These are phyloP conservation scores for Colletotrichum gigasporum DNA, from an alignment of 2,329 filamentous ascomycete species.

Conservation along the genomic window DNA sequence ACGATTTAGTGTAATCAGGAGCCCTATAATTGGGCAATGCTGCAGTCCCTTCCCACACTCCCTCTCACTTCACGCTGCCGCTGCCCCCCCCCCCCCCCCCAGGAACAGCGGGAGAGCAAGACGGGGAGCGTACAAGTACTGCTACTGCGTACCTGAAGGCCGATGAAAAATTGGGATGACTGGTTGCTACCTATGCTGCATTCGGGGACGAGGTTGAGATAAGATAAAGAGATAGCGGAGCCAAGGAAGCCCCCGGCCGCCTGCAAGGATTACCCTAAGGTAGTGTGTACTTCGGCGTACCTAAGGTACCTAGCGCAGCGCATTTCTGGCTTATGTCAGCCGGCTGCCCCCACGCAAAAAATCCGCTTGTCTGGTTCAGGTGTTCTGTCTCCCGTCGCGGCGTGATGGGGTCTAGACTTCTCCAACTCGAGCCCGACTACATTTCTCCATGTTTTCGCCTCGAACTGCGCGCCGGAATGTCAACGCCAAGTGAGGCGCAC, in stretches of 20 bases:
- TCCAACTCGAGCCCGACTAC: not conserved
- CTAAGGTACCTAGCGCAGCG: too few relatives aligned
- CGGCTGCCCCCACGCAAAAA: conserved; percentile 7
- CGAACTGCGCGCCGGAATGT: not conserved
- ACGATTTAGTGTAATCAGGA: not conserved
- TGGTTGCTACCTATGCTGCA: not conserved
- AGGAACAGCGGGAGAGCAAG: not conserved
- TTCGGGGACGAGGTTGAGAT: conserved; percentile 17
- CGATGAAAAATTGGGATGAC: conserved; percentile 26
- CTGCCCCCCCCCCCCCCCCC: not conserved
- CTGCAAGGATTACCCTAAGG: not conserved
- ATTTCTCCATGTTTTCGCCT: not conserved
- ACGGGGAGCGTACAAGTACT: not conserved
- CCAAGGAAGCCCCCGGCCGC: conserved; percentile 17
- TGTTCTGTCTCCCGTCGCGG: conserved; percentile 15
- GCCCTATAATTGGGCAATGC: conserved; percentile 9
- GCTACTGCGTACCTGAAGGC: too few relatives aligned
- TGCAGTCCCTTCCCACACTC: not conserved
- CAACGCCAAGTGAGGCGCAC: not conserved
- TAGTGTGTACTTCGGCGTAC: too few relatives aligned
- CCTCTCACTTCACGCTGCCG: not conserved
- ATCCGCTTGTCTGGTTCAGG: conserved; percentile 23
- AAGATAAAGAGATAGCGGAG: conserved; percentile 28
- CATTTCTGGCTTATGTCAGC: conserved; percentile 28
- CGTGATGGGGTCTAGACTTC: conserved; percentile 18